Conservation (phyloP, 441 rosid species). For the Gossypium laxum region DNA sequence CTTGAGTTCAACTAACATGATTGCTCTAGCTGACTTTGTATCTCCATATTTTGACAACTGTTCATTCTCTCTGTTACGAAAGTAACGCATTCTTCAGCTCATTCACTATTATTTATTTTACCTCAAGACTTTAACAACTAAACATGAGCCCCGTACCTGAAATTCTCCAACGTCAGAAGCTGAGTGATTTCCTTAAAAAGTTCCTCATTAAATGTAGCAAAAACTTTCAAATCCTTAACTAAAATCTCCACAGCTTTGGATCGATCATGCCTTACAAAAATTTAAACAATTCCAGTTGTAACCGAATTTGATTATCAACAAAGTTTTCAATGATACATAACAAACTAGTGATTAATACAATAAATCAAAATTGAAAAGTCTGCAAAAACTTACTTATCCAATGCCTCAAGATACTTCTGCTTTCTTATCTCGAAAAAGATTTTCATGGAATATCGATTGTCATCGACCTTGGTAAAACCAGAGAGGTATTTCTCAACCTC, state of each 20-base stretch:
- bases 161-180: constrained; percentile 79
- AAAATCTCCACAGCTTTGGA: constrained; percentile 86
- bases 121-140: not conserved
- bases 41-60: constrained; percentile 92
- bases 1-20: constrained; percentile 91
- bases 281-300: constrained; percentile 6
- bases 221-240: constrained; percentile 87
- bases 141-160: constrained; percentile 38
- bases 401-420: constrained; percentile 96
- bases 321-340: not conserved
- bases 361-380: not conserved
- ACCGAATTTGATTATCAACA: not conserved
- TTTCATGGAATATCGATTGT: constrained; percentile 93
- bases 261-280: constrained; percentile 62
- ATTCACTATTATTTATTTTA: constrained; percentile 4
- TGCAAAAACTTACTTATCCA: constrained; percentile 59
- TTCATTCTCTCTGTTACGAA: constrained; percentile 70
- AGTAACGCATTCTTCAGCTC: constrained; percentile 12
- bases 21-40: constrained; percentile 85
- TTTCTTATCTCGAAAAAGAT: constrained; percentile 95
- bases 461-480: constrained; percentile 95
- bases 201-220: constrained; percentile 87
- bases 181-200: constrained; percentile 95
- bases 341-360: not conserved
- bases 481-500: constrained; percentile 93